Conservation (phyloP, 1,284 basidiomycete genomes). For the Leccinum variabile region DNA sequence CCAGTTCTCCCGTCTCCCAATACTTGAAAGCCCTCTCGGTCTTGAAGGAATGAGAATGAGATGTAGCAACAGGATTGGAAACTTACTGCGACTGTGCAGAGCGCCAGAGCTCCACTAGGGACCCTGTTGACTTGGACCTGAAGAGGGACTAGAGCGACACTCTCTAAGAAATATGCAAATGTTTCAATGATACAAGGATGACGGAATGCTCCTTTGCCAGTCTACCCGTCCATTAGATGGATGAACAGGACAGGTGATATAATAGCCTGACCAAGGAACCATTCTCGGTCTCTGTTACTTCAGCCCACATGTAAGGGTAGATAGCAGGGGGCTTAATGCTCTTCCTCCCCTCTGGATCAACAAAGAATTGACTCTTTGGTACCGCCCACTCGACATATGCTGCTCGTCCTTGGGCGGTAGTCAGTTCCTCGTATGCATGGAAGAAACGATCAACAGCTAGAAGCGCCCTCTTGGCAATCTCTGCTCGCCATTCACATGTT, state of each 20-base stretch:
- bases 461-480: neutral
- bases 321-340: neutral
- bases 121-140: neutral
- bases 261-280: neutral
- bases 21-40: neutral
- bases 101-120: neutral
- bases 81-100: neutral
- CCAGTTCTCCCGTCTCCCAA: neutral
- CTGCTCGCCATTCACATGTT: neutral
- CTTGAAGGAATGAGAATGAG: neutral
- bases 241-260: neutral
- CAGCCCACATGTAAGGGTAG: neutral
- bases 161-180: neutral
- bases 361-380: neutral
- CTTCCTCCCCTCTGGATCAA: neutral
- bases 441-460: neutral
- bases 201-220: neutral
- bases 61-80: neutral
- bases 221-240: neutral
- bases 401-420: neutral
- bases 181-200: neutral
- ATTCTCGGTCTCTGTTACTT: neutral
- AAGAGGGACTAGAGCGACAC: neutral
- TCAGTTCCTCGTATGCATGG: neutral
- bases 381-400: neutral